Evolutionary conservation across 768 basidiomycete species (phyloP).

Genomic region (Tylopilus sp.): DNA sequence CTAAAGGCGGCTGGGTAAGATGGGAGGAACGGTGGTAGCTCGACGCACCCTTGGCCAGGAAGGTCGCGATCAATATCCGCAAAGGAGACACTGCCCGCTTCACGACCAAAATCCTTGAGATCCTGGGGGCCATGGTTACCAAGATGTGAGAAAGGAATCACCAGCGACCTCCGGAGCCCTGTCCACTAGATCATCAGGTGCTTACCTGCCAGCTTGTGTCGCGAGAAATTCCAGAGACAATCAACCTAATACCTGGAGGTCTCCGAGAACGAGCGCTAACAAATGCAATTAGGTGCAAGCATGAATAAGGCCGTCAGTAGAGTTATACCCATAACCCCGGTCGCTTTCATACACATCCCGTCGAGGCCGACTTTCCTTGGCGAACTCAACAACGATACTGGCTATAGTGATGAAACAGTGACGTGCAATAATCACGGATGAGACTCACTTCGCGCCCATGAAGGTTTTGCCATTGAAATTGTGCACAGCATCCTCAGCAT

Average conservation of each 20-base stretch:
- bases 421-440: neutral
- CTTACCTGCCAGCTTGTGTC: conserved; percentile 99
- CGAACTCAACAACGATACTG: conserved; percentile 95
- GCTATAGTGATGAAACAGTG: neutral
- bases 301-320: conserved; percentile 3
- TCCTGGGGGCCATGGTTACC: conserved; percentile 60
- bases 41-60: conserved; percentile 80
- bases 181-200: conserved; percentile 13
- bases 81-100: conserved; percentile 89
- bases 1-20: conserved; percentile 38
- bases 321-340: conserved; percentile 52
- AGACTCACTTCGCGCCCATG: conserved; percentile 68
- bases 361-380: conserved; percentile 87
- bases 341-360: conserved; percentile 68
- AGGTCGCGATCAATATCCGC: conserved; percentile 90
- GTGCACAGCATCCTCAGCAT: conserved; percentile 90
- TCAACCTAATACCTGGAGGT: conserved; percentile 77
- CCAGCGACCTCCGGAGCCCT: conserved; percentile 5
- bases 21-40: neutral
- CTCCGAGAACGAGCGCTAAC: conserved; percentile 64
- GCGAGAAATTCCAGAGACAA: conserved; percentile 86
- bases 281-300: conserved; percentile 13
- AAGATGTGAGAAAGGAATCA: conserved; percentile 11
- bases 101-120: conserved; percentile 95
- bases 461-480: conserved; percentile 87